These are phyloP conservation scores for Sesbania bispinosa DNA, from an alignment of 306 rosid genomes.

Conservation along the genomic window DNA sequence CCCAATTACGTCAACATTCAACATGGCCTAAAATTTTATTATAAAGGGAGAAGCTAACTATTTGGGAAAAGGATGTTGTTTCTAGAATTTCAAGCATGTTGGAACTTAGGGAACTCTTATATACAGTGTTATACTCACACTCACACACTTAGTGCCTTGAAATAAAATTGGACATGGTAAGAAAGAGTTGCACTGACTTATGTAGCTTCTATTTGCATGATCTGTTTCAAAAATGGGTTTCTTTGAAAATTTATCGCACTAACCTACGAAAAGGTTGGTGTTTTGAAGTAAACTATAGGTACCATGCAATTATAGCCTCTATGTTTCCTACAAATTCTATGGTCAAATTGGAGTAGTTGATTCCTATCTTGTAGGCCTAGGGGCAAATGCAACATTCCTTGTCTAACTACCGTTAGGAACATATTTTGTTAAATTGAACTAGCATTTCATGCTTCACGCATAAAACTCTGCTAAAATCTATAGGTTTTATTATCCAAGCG, in stretches of 20 bases:
- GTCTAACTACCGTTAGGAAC: slow-evolving; percentile 57
- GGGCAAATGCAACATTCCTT: slow-evolving; percentile 47
- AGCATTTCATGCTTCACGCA: slow-evolving; percentile 32
- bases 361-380: slow-evolving; percentile 28
- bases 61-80: not conserved
- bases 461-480: not conserved
- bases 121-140: slow-evolving; percentile 17
- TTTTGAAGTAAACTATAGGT: slow-evolving; percentile 50
- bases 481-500: not conserved
- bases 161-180: slow-evolving; percentile 49
- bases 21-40: slow-evolving; percentile 31
- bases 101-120: slow-evolving; percentile 3
- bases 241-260: slow-evolving; percentile 40
- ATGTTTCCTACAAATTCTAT: slow-evolving; percentile 52
- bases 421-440: slow-evolving; percentile 29
- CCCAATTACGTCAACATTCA: slow-evolving; percentile 48
- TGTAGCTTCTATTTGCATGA: slow-evolving; percentile 59
- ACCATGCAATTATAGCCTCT: slow-evolving; percentile 49
- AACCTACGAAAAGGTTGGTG: slow-evolving; percentile 39
- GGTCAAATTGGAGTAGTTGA: slow-evolving; percentile 36
- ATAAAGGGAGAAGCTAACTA: not conserved
- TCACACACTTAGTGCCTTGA: slow-evolving; percentile 54
- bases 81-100: slow-evolving; percentile 32
- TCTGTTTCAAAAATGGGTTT: slow-evolving; percentile 43
- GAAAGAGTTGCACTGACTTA: slow-evolving; percentile 33